Base-by-base conservation (phyloP, 2,329 filamentous ascomycete species). In the Penicillium palitans region DNA sequence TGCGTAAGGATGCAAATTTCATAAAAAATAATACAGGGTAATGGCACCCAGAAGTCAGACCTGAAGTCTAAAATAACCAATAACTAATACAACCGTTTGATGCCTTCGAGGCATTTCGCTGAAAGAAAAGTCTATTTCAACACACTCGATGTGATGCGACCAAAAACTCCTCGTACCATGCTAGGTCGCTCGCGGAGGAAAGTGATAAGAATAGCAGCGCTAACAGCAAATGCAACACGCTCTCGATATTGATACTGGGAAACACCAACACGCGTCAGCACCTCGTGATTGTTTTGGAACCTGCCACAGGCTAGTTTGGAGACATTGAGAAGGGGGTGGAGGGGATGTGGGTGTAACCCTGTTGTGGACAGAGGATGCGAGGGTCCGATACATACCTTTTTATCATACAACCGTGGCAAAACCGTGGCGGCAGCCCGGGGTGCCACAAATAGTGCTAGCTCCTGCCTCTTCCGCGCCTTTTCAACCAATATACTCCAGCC, bases 401-500 rank as follows among this genome's bases (percentile, higher is more conserved):
- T 75, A 59, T 81, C 70, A 72, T 95, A 96, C 41, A 84, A 80
- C 60, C 91, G 79, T 7, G 91, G 91, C 17, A 96, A 76, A 60
- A 93, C 72, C 0, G 89, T 90, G 9, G 89, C 90, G 61, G 90
- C 79, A 15, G 91, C 91, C 61, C 90, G 82, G 0, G 91, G 91
- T 21, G 89, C 86, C 44, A 95, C 90, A 71, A 96, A 96, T 40
- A 95, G 80, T 9, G 88, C 85, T 70, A 96, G 83, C 69, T 96
- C 91, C 68, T 89, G 87, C 57, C 88, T 81, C 61, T 89, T 83
- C 46, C 80, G 79, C 6, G 81, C 66, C 68, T 73, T 84, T 80
- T 96, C 91, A 37, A 91, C 75, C 46, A 96, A 78, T 46, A 95
- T 86, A 74, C 90, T 93, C 87, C 89, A 91, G 3, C 91, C 91